Percentiles rank a stretch among this genome's conserved stretches.
phyloP scores from a whole-genome alignment of 768 basidiomycete species.

The Chalciporus chontae region DNA sequence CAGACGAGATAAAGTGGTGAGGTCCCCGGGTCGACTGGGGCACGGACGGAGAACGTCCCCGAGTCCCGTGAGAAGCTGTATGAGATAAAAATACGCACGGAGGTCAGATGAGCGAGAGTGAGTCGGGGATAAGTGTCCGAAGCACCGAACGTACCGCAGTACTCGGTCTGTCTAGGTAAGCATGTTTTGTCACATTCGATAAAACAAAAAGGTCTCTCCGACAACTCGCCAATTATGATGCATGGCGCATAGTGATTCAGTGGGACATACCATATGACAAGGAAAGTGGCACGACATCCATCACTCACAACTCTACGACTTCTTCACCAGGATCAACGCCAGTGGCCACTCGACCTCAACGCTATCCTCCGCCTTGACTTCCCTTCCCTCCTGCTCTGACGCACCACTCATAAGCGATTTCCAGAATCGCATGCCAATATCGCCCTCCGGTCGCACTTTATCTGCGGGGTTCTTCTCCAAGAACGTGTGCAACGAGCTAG shows the following conservation, averaged over 20 bases:
- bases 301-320: neutral
- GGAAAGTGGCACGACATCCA: neutral
- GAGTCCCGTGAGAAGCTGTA: neutral
- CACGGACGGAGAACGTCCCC: neutral
- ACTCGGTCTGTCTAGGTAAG: neutral
- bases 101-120: neutral
- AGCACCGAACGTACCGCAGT: neutral
- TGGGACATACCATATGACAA: neutral
- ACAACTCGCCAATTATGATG: neutral
- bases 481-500: conserved; percentile 66
- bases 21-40: neutral
- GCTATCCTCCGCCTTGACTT: conserved; percentile 17
- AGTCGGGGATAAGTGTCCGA: neutral
- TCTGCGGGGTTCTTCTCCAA: conserved; percentile 65
- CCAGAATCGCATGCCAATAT: conserved; percentile 65
- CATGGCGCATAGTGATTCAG: too few relatives aligned
- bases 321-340: conserved; percentile 28
- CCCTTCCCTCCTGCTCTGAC: conserved; percentile 21
- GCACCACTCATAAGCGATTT: conserved; percentile 44
- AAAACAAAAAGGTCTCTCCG: too few relatives aligned
- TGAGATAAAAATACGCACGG: neutral
- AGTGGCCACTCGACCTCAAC: conserved; percentile 44
- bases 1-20: neutral
- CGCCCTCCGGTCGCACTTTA: conserved; percentile 43
- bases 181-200: neutral